A percentile compares a stretch with the other conserved stretches of the same genome.
Conservation (phyloP, 768 basidiomycete species). For the Tulasnella sp. region DNA sequence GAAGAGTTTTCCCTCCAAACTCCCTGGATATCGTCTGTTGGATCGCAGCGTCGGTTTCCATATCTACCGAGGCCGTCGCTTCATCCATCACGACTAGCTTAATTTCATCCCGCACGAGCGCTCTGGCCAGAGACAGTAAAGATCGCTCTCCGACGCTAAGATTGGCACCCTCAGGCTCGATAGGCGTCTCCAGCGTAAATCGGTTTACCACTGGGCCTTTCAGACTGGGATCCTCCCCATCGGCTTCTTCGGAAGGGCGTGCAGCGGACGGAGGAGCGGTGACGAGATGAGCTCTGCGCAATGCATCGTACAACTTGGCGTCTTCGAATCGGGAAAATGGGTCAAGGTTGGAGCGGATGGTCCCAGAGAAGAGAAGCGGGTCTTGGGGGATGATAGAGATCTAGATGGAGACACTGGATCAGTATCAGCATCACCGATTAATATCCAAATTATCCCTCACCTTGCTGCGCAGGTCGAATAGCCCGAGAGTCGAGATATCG, state of each 20-base stretch:
- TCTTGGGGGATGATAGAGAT: conserved; percentile 28
- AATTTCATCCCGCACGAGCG: conserved; percentile 29
- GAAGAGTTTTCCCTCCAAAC: conserved; percentile 23
- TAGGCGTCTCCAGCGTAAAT: conserved; percentile 32
- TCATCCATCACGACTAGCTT: conserved; percentile 27
- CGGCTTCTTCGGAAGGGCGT: not conserved
- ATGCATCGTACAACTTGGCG: conserved; percentile 31
- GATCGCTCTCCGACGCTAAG: conserved; percentile 29
- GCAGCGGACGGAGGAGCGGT: conserved; percentile 7
- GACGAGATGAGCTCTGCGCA: conserved; percentile 33
- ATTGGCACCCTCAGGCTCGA: conserved; percentile 36
- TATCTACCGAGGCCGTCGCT: conserved; percentile 25
- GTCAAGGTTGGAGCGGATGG: conserved; percentile 25
- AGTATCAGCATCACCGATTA: too few relatives aligned
- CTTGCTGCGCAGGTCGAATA: conserved; percentile 25
- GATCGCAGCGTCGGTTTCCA: conserved; percentile 22
- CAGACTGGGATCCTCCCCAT: not conserved
- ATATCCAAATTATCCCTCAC: too few relatives aligned
- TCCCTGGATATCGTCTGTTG: conserved; percentile 27
- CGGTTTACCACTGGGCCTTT: conserved; percentile 16
- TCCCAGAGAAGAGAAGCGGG: conserved; percentile 27
- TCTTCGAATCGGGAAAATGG: conserved; percentile 33
- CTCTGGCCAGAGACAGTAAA: conserved; percentile 18
- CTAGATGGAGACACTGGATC: not conserved
- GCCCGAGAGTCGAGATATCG: conserved; percentile 33